phyloP scores from a whole-genome alignment of 2,329 filamentous ascomycete genomes.

The Fusarium agapanthi region DNA sequence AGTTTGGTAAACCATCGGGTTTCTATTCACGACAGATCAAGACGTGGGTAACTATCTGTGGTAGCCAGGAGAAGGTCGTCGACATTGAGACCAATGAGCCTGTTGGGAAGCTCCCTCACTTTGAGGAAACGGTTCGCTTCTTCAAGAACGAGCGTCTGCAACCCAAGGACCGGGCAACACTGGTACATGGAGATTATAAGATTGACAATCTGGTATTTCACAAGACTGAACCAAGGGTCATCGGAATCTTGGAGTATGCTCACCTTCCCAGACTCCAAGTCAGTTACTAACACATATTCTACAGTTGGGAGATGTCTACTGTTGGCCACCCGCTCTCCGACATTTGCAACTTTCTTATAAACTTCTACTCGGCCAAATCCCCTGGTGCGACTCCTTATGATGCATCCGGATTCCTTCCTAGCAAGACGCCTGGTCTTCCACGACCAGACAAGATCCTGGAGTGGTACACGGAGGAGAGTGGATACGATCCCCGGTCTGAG shows the following conservation, averaged over 20 bases:
- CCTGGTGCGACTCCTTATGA: conserved; percentile 38
- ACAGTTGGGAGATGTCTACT: conserved; percentile 95
- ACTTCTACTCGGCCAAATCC: conserved; percentile 50
- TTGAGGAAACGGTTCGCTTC: conserved; percentile 80
- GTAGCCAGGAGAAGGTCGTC: conserved; percentile 76
- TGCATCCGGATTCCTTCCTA: conserved; percentile 66
- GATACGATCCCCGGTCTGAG: conserved; percentile 73
- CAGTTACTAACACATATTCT: not conserved
- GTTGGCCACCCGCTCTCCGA: conserved; percentile 96
- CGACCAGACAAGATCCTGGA: conserved; percentile 51
- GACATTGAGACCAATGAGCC: conserved; percentile 80
- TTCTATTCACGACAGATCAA: conserved; percentile 89
- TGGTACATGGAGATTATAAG: conserved; percentile 97
- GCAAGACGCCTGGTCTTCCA: conserved; percentile 70
- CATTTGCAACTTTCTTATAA: conserved; percentile 75
- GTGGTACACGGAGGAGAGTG: conserved; percentile 61
- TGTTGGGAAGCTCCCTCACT: conserved; percentile 86
- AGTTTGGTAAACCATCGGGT: conserved; percentile 76
- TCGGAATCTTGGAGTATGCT: conserved; percentile 86
- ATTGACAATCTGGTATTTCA: conserved; percentile 92
- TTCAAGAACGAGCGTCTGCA: conserved; percentile 75
- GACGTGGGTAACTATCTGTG: conserved; percentile 82
- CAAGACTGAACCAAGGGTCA: conserved; percentile 84
- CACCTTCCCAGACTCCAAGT: not conserved
- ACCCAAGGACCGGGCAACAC: conserved; percentile 78